Evolutionary conservation across 345 rosid genomes (phyloP), one percentile per base, ranked within the genome.

Genomic region (Gossypium ekmanianum): DNA sequence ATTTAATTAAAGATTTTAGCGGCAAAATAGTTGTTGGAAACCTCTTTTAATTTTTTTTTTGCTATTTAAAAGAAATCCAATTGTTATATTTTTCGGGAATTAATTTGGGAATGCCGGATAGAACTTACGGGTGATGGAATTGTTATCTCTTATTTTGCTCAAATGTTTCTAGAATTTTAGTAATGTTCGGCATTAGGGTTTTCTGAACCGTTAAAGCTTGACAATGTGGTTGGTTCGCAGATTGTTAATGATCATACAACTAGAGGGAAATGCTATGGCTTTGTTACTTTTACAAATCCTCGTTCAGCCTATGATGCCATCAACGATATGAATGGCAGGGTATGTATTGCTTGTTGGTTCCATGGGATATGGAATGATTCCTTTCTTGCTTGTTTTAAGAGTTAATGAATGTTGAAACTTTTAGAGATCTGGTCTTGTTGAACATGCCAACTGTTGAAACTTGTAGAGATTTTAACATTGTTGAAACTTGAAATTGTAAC

Each of bases 291-390:
- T 74, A 75, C 89, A 48, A 91, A 88, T 71, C 97, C 90, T 62
- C 79, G 97, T 70, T 91, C 95, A 0, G 97, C 91, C 7, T 72
- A 75, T 82, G 95, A 87, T 78, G 98, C 98, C 71, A 92, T 94
- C 59, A 83, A 72, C 71, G 91, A 89, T 78, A 92, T 91, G 98
- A 81, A 94, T 79, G 98, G 95, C 74, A 85, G 90, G 94, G 98
- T 94, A 91, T 74, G 76, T 8, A 11, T 77, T 79, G 54, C 24
- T 79, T 75, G 17, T 72, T 50, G 50, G 12, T 63, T 9, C 16
- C 39, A 26, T 26, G 20, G 11, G 22, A 61, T 67, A 24, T 61
- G 43, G 9, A 69, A 59, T 44, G 5, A 12, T 74, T 79, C 4
- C 9, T 3, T 11, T 45, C 1, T 22, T 50, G 27, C 59, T 50